Evolutionary conservation across 2,329 filamentous ascomycete genomes (phyloP), one percentile per base, ranked within the genome.

Genomic region (Fusarium ramigenum): DNA sequence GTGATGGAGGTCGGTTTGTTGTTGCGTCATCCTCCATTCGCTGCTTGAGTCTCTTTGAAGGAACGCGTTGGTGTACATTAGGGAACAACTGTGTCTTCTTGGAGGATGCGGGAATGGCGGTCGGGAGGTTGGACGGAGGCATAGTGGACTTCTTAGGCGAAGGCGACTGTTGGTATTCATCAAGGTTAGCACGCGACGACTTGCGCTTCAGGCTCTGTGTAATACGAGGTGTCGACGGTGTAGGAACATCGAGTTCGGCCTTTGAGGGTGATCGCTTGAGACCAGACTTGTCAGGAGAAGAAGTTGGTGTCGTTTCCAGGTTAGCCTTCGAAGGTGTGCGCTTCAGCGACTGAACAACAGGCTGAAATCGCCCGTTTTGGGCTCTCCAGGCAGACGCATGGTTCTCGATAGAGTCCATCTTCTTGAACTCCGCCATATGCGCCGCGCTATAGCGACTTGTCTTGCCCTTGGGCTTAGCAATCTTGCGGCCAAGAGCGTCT

Each of bases 331-430:
- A 87, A 30, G 84, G 84, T 2, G 85, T 78, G 50, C 79, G 79
- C 72, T 83, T 86, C 50, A 83, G 73, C 28, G 81, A 77, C 62
- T 66, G 60, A 5, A 78, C 78, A 59, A 84, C 80, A 15, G 89
- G 88, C n/a, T 88, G 87, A 72, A 85, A 82, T 14, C 87, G 86
- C 40, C 82, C 86, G 9, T 86, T 82, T 67, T 89, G 86, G 28
- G 88, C 87, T 70, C 93, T 88, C 84, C 92, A 96, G 21, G 92
- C 89, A 16, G 95, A 97, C 14, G 94, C 87, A 80, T 98, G 95
- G 70, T 92, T 92, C 47, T 91, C 93, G 79, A 98, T 98, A 4
- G 95, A 98, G 80, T 97, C 95, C 96, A 98, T 98, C 86, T 97
- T 98, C 83, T 94, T 94, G 84, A 98, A 98, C 78, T 96, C 90